Evolutionary conservation across 2,329 filamentous ascomycete species (phyloP), one percentile per base, ranked within the genome.

Genomic region (Rhexocercosporidium sp.): DNA sequence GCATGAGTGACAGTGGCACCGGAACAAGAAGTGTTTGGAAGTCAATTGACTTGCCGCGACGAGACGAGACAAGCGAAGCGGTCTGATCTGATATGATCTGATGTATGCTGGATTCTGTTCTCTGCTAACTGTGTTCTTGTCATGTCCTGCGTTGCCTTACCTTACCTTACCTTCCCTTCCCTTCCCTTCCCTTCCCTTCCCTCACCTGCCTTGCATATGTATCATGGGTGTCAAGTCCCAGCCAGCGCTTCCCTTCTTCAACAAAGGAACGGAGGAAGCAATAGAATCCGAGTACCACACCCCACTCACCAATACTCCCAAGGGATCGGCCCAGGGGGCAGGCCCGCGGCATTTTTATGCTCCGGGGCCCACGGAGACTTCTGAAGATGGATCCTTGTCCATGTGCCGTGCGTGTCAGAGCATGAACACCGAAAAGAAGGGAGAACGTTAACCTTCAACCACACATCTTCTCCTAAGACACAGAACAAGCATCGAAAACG

Each of bases 21-120:
- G 57, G 57, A 46, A 60, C 39, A 46, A 31, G 57, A 60, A 46
- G 37, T 46, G 57, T 60, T 44, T 60, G 57, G 57, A 22, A 47
- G 14, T 44, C 22, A 60, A 60, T 46, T 46, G 27, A 20, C 39
- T n/a, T n/a, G 39, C 1, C 39, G 39, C 8, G 16, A 6, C 18
- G 53, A 56, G 22, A 7, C 47, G 47, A 57, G 54, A 22, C 56
- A 18, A 46, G 56, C 27, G n/a, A 9, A 54, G 49, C 25, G 27
- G 18, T 25, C 9, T 7, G 31, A 57, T 25, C 18, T 34, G 53
- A 16, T 56, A 34, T 39, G 18, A 56, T 16, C n/a, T 20, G 31
- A n/a, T 25, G 41, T 46, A 18, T 46, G 41, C 16, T n/a, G n/a
- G n/a, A n/a, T n/a, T n/a, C 16, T 18, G 41, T 46, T 46, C 41